These are phyloP conservation scores for Botrytis porri DNA, from an alignment of 2,329 filamentous ascomycete species.

Conservation along the genomic window DNA sequence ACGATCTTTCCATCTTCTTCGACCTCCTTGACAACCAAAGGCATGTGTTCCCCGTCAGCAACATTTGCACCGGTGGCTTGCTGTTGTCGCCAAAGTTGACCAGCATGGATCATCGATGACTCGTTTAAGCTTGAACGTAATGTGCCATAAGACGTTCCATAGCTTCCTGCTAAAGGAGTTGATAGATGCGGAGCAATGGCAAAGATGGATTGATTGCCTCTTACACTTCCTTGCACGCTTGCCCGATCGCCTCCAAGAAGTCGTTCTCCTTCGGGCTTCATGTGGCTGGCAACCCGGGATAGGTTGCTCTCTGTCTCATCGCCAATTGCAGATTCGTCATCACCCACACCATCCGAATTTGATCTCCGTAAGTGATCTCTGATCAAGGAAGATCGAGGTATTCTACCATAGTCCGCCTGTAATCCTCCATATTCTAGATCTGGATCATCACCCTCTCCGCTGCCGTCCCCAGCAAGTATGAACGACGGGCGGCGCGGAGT, in stretches of 20 bases:
- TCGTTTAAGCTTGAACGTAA: conserved; percentile 38
- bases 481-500: conserved; percentile 77
- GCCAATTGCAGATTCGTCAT: conserved; percentile 30
- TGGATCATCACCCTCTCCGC: conserved; percentile 25
- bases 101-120: conserved; percentile 51
- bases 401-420: conserved; percentile 29
- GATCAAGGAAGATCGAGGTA: conserved; percentile 43
- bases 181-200: conserved; percentile 59
- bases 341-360: conserved; percentile 33
- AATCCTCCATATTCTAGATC: conserved; percentile 31
- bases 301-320: conserved; percentile 23
- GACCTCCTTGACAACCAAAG: conserved; percentile 82
- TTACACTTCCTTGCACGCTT: conserved; percentile 36
- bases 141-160: conserved; percentile 60
- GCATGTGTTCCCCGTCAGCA: conserved; percentile 61
- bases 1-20: conserved; percentile 85
- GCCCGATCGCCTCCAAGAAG: conserved; percentile 26
- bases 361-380: conserved; percentile 51
- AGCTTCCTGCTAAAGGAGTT: conserved; percentile 69
- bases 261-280: conserved; percentile 34
- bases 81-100: conserved; percentile 51
- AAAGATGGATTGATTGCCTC: conserved; percentile 51
- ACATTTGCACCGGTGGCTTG: conserved; percentile 42
- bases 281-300: conserved; percentile 41
- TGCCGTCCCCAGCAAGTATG: conserved; percentile 56